Evolutionary conservation across 441 rosid genomes (phyloP), one percentile per base, ranked within the genome.

Genomic region (Aquilaria agallochum): DNA sequence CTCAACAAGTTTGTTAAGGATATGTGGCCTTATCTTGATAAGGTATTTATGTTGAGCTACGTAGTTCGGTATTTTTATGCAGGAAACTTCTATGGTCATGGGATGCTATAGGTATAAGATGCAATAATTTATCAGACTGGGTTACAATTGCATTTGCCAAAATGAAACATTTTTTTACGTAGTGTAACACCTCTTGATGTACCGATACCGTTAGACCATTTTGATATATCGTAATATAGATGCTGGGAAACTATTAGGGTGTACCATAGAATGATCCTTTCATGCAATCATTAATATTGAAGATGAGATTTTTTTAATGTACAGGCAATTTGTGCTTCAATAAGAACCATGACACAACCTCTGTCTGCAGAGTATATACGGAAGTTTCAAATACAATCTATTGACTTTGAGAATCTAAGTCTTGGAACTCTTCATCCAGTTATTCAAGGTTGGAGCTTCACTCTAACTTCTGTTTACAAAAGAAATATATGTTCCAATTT

Each of bases 391-490:
- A 81, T 94, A 42, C 75, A 85, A 66, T 73, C 84, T 10, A 79
- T 94, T 31, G 87, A 83, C 69, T 87, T 87, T 34, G 84, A 88
- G 56, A 72, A 64, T 15, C 51, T 90, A 72, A 85, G 81, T 55
- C 95, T 94, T 3, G 98, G 98, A 72, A 68, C 86, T 50, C 79
- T 90, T 75, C 93, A 97, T 32, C 96, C 93, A 0, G 69, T 63
- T 33, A 27, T 90, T 74, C 83, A 89, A 6, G 98, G 98, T 81
- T 69, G 75, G 71, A 56, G 11, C 49, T 58, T 20, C 27, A 20
- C 27, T 20, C 27, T 20, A 20, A 20, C 27, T 20, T 20, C 27
- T 20, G 27, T 20, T 20, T 20, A 20, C 27, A 20, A 20, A 20
- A 20, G 27, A 20, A 20, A 20, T 20, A 20, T 20, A 20, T 20